phyloP scores from a whole-genome alignment of 2,329 filamentous ascomycete genomes.

The Talaromyces sp. region DNA sequence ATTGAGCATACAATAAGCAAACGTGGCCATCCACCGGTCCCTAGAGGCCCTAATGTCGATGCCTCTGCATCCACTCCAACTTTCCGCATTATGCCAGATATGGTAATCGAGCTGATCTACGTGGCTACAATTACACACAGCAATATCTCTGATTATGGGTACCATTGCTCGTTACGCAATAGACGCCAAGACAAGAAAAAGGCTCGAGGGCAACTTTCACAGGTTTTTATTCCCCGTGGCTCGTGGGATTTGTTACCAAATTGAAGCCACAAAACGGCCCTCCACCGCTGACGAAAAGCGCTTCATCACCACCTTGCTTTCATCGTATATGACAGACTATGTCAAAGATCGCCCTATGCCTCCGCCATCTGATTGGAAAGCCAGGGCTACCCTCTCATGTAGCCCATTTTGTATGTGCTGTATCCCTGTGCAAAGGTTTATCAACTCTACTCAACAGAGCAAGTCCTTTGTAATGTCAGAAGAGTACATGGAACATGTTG shows the following conservation, averaged over 20 bases:
- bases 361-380: background rate
- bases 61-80: too few relatives aligned
- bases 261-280: background rate
- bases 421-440: background rate
- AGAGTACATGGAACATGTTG: background rate
- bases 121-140: background rate
- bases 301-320: background rate
- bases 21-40: too few relatives aligned
- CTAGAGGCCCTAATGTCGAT: too few relatives aligned
- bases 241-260: background rate
- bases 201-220: background rate
- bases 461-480: conserved; percentile 1
- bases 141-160: background rate
- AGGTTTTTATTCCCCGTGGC: conserved; percentile 4
- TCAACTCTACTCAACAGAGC: background rate
- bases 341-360: background rate
- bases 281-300: background rate
- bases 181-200: background rate
- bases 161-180: background rate
- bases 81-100: background rate
- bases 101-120: background rate
- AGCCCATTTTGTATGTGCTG: background rate
- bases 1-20: background rate
- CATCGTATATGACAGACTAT: background rate
- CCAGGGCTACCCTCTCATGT: background rate